Evolutionary conservation across 495 filamentous ascomycete genomes (phyloP), one percentile per base, ranked within the genome.

Genomic region (Podospora pseudoanserina): DNA sequence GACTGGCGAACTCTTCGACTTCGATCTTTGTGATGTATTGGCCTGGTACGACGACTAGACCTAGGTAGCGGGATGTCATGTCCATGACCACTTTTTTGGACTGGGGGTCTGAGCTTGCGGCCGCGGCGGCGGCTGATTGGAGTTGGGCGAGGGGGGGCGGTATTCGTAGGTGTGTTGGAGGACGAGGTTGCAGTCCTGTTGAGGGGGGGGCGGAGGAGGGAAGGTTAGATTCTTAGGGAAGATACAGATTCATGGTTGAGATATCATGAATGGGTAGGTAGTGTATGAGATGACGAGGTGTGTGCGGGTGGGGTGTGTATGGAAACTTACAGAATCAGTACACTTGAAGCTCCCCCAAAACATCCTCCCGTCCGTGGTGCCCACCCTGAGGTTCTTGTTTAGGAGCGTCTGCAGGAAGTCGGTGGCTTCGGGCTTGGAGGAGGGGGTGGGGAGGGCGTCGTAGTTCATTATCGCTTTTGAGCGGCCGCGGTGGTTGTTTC

Each of bases 271-370:
- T 2, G 23, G 23, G 23, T 23, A 23, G 23, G 23, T 1, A 23
- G 23, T 32, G 30, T 32, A 32, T 32, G 30, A 32, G 3, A 32
- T 32, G 30, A 32, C 7, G 30, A 7, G 5, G 1, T 32, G 23
- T 23, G 23, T 23, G 23, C 23, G 23, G 23, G 23, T 23, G 34
- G 34, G 11, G 34, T 39, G 34, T 6, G 34, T 39, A 23, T 39
- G 15, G 13, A 13, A 16, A 13, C 83, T 58, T 72, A 96, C 95
- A 63, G 91, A 88, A 81, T 99, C 95, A 23, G 93, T 97, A 79
- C 96, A 98, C 78, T 94, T 97, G 80, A 99, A 91, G 67, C 86
- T 82, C 44, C 95, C 95, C 53, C 92, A 83, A 78, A 98, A 99
- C 81, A 97, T 90, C 56, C 95, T 91, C 28, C 82, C 84, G 76